Evolutionary conservation across 306 rosid species (phyloP).

Genomic region (Sindora glabra): DNA sequence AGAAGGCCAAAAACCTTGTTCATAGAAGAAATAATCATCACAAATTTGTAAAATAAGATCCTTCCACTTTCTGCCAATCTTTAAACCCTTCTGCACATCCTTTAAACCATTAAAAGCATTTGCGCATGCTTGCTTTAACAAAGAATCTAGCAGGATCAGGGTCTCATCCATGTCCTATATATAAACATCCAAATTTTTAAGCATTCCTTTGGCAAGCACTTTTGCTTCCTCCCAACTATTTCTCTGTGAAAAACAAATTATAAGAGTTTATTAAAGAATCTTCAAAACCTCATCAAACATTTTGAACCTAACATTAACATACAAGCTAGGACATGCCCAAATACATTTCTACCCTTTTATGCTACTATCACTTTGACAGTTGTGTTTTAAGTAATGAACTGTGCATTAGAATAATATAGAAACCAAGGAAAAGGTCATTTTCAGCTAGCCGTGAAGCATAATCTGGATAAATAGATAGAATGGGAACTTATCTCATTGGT

Average conservation of each 20-base stretch:
- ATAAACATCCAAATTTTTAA: conserved; percentile 47
- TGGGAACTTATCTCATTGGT: not conserved
- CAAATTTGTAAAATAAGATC: conserved; percentile 67
- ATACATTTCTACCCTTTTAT: not conserved
- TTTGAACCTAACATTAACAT: not conserved
- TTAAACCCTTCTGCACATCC: conserved; percentile 65
- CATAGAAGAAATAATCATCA: conserved; percentile 79
- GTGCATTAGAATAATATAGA: not conserved
- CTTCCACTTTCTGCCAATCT: conserved; percentile 83
- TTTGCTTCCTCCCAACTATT: conserved; percentile 40
- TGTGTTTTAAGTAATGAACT: not conserved
- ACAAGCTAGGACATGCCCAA: no score
- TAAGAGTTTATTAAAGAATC: not conserved
- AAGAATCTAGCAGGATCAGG: conserved; percentile 74
- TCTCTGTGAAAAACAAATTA: not conserved
- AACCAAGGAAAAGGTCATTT: no score
- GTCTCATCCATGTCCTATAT: conserved; percentile 99
- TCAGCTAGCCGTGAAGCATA: no score
- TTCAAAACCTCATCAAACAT: conserved; percentile 7
- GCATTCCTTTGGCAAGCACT: conserved; percentile 18
- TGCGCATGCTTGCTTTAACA: conserved; percentile 66
- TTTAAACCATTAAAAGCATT: conserved; percentile 59
- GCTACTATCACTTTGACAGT: not conserved
- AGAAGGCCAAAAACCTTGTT: conserved; percentile 38
- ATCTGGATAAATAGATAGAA: no score